Evolutionary conservation across 768 basidiomycete genomes (phyloP).

Genomic region (Candolleomyces efflorescens): DNA sequence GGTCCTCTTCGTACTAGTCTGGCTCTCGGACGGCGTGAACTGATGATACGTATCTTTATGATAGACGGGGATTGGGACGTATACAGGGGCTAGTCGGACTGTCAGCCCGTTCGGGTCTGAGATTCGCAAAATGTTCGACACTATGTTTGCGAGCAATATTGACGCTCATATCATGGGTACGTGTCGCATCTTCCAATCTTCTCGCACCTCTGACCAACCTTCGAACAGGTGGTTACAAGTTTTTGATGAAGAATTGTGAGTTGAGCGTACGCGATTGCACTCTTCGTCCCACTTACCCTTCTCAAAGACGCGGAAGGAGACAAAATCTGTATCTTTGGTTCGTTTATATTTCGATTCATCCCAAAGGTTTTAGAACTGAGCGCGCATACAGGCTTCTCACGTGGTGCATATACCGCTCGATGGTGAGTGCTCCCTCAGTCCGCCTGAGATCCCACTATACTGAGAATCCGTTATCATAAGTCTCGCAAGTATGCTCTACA

Average conservation of each 20-base stretch:
- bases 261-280: no score
- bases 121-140: conserved; percentile 46
- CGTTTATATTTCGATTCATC: background rate
- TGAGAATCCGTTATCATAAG: background rate
- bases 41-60: background rate
- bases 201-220: background rate
- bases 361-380: background rate
- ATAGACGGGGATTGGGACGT: conserved; percentile 51
- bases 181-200: background rate
- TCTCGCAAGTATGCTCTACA: conserved; percentile 42
- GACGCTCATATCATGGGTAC: conserved; percentile 43
- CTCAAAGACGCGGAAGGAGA: conserved; percentile 1
- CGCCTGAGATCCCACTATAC: background rate
- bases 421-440: conserved; percentile 12
- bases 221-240: conserved; percentile 43
- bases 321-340: conserved; percentile 5
- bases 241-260: conserved; percentile 56
- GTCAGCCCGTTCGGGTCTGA: no score
- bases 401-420: conserved; percentile 62
- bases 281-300: no score
- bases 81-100: conserved; percentile 20
- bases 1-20: background rate
- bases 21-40: no score
- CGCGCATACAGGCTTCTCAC: conserved; percentile 44
- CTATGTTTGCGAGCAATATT: conserved; percentile 47